phyloP scores from a whole-genome alignment of 192 early-diverging fungal species.

The Spinellus fusiger region DNA sequence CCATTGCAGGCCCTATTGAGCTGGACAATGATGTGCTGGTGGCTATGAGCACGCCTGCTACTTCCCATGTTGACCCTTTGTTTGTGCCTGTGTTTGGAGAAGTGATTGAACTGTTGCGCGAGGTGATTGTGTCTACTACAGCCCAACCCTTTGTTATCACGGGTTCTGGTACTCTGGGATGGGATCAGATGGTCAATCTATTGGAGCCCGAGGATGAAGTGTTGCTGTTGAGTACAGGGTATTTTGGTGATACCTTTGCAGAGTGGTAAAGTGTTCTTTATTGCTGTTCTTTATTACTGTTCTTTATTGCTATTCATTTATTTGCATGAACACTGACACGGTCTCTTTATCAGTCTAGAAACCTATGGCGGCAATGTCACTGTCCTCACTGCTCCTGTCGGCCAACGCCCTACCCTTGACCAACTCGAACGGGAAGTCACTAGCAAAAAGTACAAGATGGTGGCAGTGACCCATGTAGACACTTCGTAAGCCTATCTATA shows the following conservation, averaged over 20 bases:
- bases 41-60: conserved; percentile 85
- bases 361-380: conserved; percentile 89
- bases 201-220: conserved; percentile 84
- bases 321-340: background rate
- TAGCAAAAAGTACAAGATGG: conserved; percentile 69
- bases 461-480: conserved; percentile 94
- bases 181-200: conserved; percentile 95
- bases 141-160: conserved; percentile 94
- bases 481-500: conserved; percentile 58
- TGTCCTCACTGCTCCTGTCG: conserved; percentile 63
- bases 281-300: background rate
- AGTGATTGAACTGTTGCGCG: conserved; percentile 75
- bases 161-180: conserved; percentile 95
- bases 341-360: conserved; percentile 48
- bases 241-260: conserved; percentile 94
- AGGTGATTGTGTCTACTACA: conserved; percentile 69
- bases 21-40: conserved; percentile 81
- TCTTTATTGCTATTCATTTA: background rate
- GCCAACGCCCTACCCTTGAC: conserved; percentile 60
- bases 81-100: conserved; percentile 88
- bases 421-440: conserved; percentile 61
- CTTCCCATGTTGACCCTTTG: conserved; percentile 84
- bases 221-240: conserved; percentile 86
- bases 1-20: conserved; percentile 78
- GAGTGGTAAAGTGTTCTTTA: conserved; percentile 61